A percentile compares a stretch with the other conserved stretches of the same genome.
phyloP scores from a whole-genome alignment of 1,284 basidiomycete genomes.

The Ustilago cynodontis region DNA sequence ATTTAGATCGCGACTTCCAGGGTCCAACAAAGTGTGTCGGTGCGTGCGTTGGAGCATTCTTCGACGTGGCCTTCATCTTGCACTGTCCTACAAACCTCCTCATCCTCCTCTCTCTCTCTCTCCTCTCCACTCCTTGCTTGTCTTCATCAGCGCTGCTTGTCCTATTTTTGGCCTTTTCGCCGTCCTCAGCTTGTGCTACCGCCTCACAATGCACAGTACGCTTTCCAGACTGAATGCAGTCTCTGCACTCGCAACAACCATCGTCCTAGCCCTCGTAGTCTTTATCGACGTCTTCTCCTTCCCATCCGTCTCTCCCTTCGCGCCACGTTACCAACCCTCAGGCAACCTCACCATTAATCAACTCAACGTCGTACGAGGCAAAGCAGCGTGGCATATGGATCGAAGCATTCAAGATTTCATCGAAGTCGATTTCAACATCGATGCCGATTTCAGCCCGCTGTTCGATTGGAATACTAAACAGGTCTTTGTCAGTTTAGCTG shows the following conservation, averaged over 20 bases:
- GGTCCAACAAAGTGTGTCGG: slow-evolving; percentile 2
- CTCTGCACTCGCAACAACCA: slow-evolving; percentile 75
- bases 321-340: slow-evolving; percentile 69
- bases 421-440: slow-evolving; percentile 48
- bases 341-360: slow-evolving; percentile 76
- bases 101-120: not conserved
- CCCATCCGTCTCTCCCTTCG: slow-evolving; percentile 28
- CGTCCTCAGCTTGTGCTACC: not conserved
- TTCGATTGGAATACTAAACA: slow-evolving; percentile 97
- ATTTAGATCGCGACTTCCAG: not conserved
- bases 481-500: slow-evolving; percentile 76
- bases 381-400: slow-evolving; percentile 58
- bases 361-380: slow-evolving; percentile 72
- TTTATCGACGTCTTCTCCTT: slow-evolving; percentile 46
- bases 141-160: not conserved
- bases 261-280: slow-evolving; percentile 75
- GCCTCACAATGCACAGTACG: slow-evolving; percentile 49
- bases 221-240: slow-evolving; percentile 80
- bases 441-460: slow-evolving; percentile 79
- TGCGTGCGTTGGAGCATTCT: not conserved
- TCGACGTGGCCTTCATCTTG: slow-evolving; percentile 13
- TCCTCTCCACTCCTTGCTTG: not conserved
- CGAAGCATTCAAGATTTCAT: slow-evolving; percentile 61
- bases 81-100: not conserved
- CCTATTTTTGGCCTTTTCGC: not conserved